These are phyloP conservation scores for Beauveria scarabaeidicola DNA, from an alignment of 2,329 filamentous ascomycete genomes.

Conservation along the genomic window DNA sequence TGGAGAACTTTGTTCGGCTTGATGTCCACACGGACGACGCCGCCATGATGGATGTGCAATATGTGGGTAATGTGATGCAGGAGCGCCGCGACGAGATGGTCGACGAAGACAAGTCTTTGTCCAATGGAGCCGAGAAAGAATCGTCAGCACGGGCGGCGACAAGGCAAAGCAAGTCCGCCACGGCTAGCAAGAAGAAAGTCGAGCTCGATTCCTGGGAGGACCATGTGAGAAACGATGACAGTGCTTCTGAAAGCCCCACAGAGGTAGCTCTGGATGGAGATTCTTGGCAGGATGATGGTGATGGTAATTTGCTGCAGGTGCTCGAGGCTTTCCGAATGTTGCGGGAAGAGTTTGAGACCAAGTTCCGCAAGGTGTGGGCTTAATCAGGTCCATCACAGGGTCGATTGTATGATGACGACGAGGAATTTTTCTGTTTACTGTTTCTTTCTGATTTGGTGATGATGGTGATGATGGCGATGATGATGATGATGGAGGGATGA, in stretches of 20 bases:
- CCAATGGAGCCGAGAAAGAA: neutral
- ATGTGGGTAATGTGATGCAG: slow-evolving; percentile 34
- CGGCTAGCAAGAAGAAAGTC: slow-evolving; percentile 28
- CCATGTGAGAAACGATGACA: slow-evolving; percentile 14
- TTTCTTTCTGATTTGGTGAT: too few species aligned
- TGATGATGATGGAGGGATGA: too few species aligned
- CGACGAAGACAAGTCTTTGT: neutral
- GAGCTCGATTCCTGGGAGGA: slow-evolving; percentile 42
- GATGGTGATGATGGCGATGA: too few species aligned
- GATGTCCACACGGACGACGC: slow-evolving; percentile 26
- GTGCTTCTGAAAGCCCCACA: neutral
- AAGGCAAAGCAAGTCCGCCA: neutral
- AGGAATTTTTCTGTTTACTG: too few species aligned
- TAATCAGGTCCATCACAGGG: slow-evolving; percentile 20
- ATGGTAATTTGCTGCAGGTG: slow-evolving; percentile 45
- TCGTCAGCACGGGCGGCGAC: neutral
- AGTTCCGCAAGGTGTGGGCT: slow-evolving; percentile 55
- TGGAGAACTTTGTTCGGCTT: slow-evolving; percentile 45
- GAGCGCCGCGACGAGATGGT: slow-evolving; percentile 12
- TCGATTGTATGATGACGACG: too few species aligned
- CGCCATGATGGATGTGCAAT: slow-evolving; percentile 35
- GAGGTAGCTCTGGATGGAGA: slow-evolving; percentile 2
- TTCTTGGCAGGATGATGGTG: slow-evolving; percentile 26
- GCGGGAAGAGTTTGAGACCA: slow-evolving; percentile 52
- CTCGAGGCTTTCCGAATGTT: slow-evolving; percentile 50